phyloP scores from a whole-genome alignment of 257 asterid species.

The Nicotiana sylvestris region DNA sequence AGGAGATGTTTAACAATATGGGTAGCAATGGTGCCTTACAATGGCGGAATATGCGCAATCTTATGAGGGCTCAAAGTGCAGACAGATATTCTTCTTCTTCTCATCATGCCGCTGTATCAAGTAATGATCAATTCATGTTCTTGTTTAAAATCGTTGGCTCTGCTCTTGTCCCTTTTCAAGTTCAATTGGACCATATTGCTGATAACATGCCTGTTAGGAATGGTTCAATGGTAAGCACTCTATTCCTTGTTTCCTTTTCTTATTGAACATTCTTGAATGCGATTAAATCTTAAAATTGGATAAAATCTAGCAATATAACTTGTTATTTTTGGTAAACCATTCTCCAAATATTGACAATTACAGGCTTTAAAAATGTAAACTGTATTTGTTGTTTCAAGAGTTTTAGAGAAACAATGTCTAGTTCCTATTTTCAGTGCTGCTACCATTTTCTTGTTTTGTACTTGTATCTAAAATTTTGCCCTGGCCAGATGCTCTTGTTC shows the following conservation, averaged over 20 bases:
- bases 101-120: neutral
- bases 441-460: neutral
- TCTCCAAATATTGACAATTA: neutral
- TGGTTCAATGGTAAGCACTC: slow-evolving; percentile 54
- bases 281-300: neutral
- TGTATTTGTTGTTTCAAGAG: neutral
- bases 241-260: neutral
- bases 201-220: slow-evolving; percentile 43
- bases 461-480: neutral
- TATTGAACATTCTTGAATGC: neutral
- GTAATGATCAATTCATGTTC: slow-evolving; percentile 59
- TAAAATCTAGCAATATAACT: neutral
- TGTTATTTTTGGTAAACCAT: neutral
- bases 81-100: slow-evolving; percentile 30
- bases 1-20: slow-evolving; percentile 72
- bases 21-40: slow-evolving; percentile 47
- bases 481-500: neutral
- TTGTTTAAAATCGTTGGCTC: slow-evolving; percentile 74
- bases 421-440: neutral
- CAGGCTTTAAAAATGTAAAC: neutral
- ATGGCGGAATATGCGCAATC: slow-evolving; percentile 74
- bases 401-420: neutral
- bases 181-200: slow-evolving; percentile 40
- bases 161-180: slow-evolving; percentile 68
- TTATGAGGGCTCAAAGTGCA: slow-evolving; percentile 41